Evolutionary conservation across 2,329 filamentous ascomycete genomes (phyloP), one percentile per base, ranked within the genome.

Genomic region (Thielaviopsis ethacetica): DNA sequence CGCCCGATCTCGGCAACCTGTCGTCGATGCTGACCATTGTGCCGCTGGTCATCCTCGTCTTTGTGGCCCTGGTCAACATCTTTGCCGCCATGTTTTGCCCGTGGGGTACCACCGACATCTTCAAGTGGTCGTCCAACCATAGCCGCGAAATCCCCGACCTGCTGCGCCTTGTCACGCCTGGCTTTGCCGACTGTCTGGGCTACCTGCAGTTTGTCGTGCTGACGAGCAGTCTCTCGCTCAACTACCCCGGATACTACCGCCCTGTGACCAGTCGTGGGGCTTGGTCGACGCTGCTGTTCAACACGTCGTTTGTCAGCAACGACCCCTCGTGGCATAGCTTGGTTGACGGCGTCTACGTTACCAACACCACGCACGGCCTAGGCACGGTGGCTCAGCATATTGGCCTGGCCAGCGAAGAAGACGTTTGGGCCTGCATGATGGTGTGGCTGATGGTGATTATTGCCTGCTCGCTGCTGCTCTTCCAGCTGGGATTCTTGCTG

Each of bases 91-190:
- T 94, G 44, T 91, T 83, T 68, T 96, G 91, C 67, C 93, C 93
- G 0, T 98, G 93, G 91, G 93, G 93, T 21, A 88, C 89, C 1
- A 82, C 82, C 7, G 87, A 98, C 68, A 78, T 91, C 21, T 97
- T 97, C 69, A 84, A 88, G 64, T 98, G 91, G 90, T 90, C 89
- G n/a, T 94, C 89, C 67, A 98, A 98, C 68, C 97, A 95, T 68
- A 93, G 93, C 41, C 83, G 91, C 65, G 93, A 98, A 65, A 87
- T 88, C 62, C 53, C 59, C 19, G 93, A 98, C 71, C 75, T 96
- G 64, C 76, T 98, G 58, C 84, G 93, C 59, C 76, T 98, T 54
- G 89, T 98, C 38, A 98, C 93, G 0, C 93, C 93, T 5, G 93
- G 93, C 0, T 97, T 98, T 68, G 90, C 89, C 6, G 93, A 98